phyloP scores from a whole-genome alignment of 129 eudicot species.

The Dittrichia graveolens region DNA sequence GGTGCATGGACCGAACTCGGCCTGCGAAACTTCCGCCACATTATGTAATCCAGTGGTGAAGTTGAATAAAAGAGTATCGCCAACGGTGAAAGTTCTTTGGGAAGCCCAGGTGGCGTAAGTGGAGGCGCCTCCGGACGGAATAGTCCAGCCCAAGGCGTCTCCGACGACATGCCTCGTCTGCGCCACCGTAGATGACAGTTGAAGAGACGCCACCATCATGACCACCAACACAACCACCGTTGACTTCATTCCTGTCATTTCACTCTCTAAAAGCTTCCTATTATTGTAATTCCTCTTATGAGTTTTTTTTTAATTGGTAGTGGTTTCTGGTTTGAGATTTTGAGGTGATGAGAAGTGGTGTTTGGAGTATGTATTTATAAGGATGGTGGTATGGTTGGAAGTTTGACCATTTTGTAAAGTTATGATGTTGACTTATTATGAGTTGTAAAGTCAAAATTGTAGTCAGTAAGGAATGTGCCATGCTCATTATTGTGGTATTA shows the following conservation, averaged over 20 bases:
- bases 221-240: not conserved
- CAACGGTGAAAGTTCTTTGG: slow-evolving; percentile 27
- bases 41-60: slow-evolving; percentile 45
- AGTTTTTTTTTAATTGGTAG: not conserved
- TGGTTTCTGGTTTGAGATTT: not conserved
- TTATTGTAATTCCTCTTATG: not conserved
- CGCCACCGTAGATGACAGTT: not conserved
- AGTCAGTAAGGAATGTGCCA: slow-evolving; percentile 9
- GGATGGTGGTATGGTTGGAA: slow-evolving; percentile 7
- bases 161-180: slow-evolving; percentile 35
- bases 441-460: slow-evolving; percentile 27
- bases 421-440: slow-evolving; percentile 20
- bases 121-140: slow-evolving; percentile 26
- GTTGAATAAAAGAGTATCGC: slow-evolving; percentile 52
- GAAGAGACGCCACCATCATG: slow-evolving; percentile 28
- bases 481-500: slow-evolving; percentile 23
- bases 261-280: not conserved
- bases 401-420: not conserved
- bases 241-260: slow-evolving; percentile 24
- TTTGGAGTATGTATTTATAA: slow-evolving; percentile 14
- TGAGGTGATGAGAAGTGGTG: slow-evolving; percentile 15
- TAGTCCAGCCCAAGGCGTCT: slow-evolving; percentile 42
- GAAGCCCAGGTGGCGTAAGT: slow-evolving; percentile 47
- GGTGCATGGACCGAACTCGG: slow-evolving; percentile 54
- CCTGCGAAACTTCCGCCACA: slow-evolving; percentile 55